A percentile compares a stretch with the other conserved stretches of the same genome.
phyloP scores from a whole-genome alignment of 2,329 filamentous ascomycete species.

The Botrytis hyacinthi region DNA sequence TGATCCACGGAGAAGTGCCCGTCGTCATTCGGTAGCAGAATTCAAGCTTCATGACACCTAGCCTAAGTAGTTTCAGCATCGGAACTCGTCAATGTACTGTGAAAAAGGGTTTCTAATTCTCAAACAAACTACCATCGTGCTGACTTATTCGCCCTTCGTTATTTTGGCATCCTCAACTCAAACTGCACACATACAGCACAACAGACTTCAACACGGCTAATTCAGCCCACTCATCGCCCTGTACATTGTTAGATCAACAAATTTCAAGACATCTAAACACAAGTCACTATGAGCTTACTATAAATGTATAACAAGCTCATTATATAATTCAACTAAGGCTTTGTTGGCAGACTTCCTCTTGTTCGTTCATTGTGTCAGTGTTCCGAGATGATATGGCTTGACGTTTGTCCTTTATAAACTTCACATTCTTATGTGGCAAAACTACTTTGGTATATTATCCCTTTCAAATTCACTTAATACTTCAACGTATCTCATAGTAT shows the following conservation, averaged over 20 bases:
- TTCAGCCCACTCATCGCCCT: not conserved
- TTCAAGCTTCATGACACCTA: too few species aligned
- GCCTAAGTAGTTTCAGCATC: not conserved
- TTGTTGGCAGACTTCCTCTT: not conserved
- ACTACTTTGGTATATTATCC: not conserved
- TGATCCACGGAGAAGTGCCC: not conserved
- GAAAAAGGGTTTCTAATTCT: not conserved
- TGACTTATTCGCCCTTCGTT: not conserved
- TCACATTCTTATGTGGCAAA: not conserved
- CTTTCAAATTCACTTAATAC: not conserved
- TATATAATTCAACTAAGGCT: not conserved
- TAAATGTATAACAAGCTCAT: not conserved
- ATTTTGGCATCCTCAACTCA: not conserved
- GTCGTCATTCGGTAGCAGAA: not conserved
- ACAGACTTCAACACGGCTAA: not conserved
- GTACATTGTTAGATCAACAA: not conserved
- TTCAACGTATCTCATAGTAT: not conserved
- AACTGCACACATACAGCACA: not conserved
- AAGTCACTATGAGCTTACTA: not conserved
- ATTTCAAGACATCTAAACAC: not conserved
- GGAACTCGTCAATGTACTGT: not conserved
- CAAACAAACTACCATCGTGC: not conserved
- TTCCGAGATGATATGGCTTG: not conserved
- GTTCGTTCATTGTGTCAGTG: not conserved
- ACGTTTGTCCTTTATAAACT: not conserved